A percentile compares a stretch with the other conserved stretches of the same genome.
Conservation (phyloP, 23 red algal genomes). For the Gracilaria gracilis region DNA sequence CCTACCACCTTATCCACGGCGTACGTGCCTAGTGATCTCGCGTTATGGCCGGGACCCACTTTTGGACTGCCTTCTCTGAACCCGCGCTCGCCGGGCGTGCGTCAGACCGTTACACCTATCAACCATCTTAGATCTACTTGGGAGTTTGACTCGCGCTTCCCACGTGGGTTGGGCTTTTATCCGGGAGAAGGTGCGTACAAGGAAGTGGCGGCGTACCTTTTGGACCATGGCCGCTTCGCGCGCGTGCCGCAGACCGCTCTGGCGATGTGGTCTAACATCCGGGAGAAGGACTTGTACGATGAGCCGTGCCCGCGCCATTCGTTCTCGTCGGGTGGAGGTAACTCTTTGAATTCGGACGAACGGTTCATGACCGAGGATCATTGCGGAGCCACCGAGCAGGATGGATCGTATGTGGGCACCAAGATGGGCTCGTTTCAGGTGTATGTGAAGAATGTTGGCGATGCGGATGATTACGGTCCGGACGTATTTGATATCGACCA, state of each 20-base stretch:
- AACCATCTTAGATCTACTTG: slow-evolving; percentile 35
- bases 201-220: slow-evolving; percentile 92
- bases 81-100: slow-evolving; percentile 8
- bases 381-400: not conserved
- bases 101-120: slow-evolving; percentile 17
- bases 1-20: slow-evolving; percentile 9
- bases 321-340: slow-evolving; percentile 18
- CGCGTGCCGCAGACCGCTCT: no score
- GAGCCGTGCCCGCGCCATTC: not conserved
- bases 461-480: slow-evolving; percentile 97
- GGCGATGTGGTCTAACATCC: slow-evolving; percentile 64
- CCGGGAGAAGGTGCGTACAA: slow-evolving; percentile 88
- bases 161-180: slow-evolving; percentile 59
- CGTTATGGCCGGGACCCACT: slow-evolving; percentile 40
- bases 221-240: slow-evolving; percentile 98
- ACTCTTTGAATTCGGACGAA: not conserved
- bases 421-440: slow-evolving; percentile 96
- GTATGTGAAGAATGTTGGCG: slow-evolving; percentile 89
- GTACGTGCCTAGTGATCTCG: slow-evolving; percentile 1
- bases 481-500: slow-evolving; percentile 84
- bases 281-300: slow-evolving; percentile 13
- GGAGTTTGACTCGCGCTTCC: slow-evolving; percentile 22
- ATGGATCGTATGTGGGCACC: slow-evolving; percentile 39
- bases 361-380: not conserved
- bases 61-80: slow-evolving; percentile 28